Base-by-base conservation (phyloP, 73 alveolate species). In the Paramecium biaurelia region DNA sequence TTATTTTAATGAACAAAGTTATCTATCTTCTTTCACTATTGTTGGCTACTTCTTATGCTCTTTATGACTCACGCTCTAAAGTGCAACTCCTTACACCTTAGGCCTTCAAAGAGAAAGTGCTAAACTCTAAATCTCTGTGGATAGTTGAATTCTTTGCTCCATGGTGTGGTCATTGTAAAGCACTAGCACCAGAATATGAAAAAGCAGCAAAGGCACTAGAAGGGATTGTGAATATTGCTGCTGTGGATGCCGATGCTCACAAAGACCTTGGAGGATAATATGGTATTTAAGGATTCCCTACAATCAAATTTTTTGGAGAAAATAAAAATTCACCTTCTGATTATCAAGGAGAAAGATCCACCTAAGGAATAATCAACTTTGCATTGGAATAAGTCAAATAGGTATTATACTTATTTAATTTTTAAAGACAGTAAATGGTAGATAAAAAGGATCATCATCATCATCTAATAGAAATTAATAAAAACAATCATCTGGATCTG, bases 151-250 rank as follows among this genome's bases (percentile, higher is more conserved):
- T 97, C 94, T 97, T 86, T 82, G 96, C 99, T 37, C 99, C 99
- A 18, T 97, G 99, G 99, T 96, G 99, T 90, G 99, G 99, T 47
- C 99, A 98, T 92, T 98, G 99, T 85, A 94, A 97, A 93, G 85
- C 93, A 26, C 94, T 98, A 26, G 98, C 98, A 20, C 99, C 99
- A 2, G 98, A 97, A 34, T 97, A 97, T 96, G 99, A 98, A 93
- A 96, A 97, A 88, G 99, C 98, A 14, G 99, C 99, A n/a, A 93
- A 94, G 82, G 96, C 96, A 7, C 93, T 95, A 30, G 96, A 97
- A 93, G 99, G 99, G 5, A 96, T 96, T 28, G 97, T 98, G 26
- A 97, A 95, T 56, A 93, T 98, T 9, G 99, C 98, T 28, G 99
- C 99, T 18, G 98, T 98, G n/a, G 99, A 98, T 88, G 92, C 92